phyloP scores from a whole-genome alignment of 148 eudicot species.

The Oxyria digyna region DNA sequence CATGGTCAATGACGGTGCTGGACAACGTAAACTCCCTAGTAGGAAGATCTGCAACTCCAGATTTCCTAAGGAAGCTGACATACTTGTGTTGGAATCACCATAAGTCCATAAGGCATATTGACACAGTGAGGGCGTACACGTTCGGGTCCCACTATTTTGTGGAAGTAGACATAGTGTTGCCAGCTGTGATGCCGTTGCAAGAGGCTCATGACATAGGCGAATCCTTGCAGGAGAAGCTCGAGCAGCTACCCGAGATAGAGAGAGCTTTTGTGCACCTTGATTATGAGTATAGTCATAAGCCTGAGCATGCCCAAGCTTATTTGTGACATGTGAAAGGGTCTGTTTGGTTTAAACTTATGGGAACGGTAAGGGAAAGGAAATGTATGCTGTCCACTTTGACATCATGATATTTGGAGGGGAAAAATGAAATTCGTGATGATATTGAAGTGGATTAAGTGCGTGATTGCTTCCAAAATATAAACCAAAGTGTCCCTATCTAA shows the following conservation, averaged over 20 bases:
- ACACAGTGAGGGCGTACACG: conserved; percentile 67
- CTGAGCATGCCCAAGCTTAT: conserved; percentile 59
- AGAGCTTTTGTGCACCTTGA: conserved; percentile 79
- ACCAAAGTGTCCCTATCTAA: too few species aligned
- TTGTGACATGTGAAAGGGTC: conserved; percentile 6
- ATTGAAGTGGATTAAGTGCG: too few species aligned
- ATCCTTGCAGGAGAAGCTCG: conserved; percentile 66
- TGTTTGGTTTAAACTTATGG: too few species aligned
- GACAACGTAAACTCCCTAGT: conserved; percentile 86
- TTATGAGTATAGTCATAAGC: conserved; percentile 60
- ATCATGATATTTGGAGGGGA: too few species aligned
- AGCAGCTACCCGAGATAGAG: conserved; percentile 63
- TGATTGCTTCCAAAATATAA: too few species aligned
- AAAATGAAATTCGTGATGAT: too few species aligned
- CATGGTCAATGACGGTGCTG: conserved; percentile 88
- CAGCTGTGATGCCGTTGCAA: conserved; percentile 57
- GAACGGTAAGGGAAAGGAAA: too few species aligned
- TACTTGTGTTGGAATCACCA: conserved; percentile 88
- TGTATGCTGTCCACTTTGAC: too few species aligned
- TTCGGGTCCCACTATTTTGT: conserved; percentile 73
- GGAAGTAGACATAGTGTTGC: conserved; percentile 70
- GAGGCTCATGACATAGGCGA: conserved; percentile 77
- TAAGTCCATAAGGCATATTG: conserved; percentile 57
- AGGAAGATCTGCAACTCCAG: conserved; percentile 87
- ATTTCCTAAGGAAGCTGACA: conserved; percentile 74